A percentile compares a stretch with the other conserved stretches of the same genome.
Evolutionary conservation across 192 early-diverging fungal species (phyloP).

Genomic region (Mortierella alpina): DNA sequence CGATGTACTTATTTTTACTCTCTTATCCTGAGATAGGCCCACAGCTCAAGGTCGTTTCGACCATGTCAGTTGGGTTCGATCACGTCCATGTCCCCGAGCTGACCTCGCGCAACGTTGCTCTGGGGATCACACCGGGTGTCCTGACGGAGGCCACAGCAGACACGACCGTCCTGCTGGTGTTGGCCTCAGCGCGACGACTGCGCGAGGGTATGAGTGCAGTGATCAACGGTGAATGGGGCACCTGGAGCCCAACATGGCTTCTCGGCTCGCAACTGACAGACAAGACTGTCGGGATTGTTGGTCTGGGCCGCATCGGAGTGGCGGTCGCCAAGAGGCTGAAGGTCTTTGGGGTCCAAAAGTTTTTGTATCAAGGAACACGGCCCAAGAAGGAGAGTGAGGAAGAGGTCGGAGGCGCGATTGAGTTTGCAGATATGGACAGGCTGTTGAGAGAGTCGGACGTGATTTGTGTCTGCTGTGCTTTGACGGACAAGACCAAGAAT

Average conservation of each 20-base stretch:
- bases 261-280: constrained; percentile 78
- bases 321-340: constrained; percentile 78
- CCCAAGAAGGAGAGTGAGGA: constrained; percentile 60
- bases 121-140: constrained; percentile 90
- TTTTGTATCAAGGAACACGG: constrained; percentile 71
- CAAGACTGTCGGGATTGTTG: constrained; percentile 88
- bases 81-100: constrained; percentile 75
- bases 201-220: constrained; percentile 59
- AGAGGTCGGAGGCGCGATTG: constrained; percentile 60
- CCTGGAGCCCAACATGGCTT: constrained; percentile 73
- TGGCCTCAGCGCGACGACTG: constrained; percentile 77
- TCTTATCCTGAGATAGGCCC: constrained; percentile 40
- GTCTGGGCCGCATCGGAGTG: constrained; percentile 83
- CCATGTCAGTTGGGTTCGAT: constrained; percentile 86
- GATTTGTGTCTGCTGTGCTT: constrained; percentile 78
- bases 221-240: constrained; percentile 60
- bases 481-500: constrained; percentile 75
- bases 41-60: constrained; percentile 77
- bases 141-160: constrained; percentile 92
- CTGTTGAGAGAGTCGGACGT: constrained; percentile 77
- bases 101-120: constrained; percentile 59
- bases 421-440: constrained; percentile 57
- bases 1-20: constrained; percentile 3
- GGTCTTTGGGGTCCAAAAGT: constrained; percentile 74
- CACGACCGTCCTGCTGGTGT: constrained; percentile 77